Evolutionary conservation across 306 rosid species (phyloP).

Genomic region (Cucumis cinereus): DNA sequence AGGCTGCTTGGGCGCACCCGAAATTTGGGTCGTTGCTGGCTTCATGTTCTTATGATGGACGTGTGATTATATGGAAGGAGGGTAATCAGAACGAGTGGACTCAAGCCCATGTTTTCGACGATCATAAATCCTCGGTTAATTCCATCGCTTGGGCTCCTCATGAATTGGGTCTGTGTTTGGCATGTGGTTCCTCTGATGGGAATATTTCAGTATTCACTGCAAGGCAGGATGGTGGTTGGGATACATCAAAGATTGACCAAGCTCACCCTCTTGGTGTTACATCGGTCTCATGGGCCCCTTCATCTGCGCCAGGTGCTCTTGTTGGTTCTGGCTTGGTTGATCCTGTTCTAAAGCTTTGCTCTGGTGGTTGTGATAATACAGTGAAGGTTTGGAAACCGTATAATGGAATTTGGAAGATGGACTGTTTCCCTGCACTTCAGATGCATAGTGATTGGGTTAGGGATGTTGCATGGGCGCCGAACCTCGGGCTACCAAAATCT

Average conservation of each 20-base stretch:
- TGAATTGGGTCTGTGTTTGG: constrained; percentile 67
- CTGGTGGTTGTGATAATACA: constrained; percentile 84
- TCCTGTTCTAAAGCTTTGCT: constrained; percentile 75
- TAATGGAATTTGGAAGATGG: constrained; percentile 73
- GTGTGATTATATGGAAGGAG: constrained; percentile 71
- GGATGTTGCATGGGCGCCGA: constrained; percentile 90
- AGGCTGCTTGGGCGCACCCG: constrained; percentile 78
- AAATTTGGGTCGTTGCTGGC: constrained; percentile 69
- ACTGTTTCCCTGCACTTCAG: constrained; percentile 77
- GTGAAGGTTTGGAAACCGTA: constrained; percentile 64
- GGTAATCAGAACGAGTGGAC: constrained; percentile 71
- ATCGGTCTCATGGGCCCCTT: constrained; percentile 88
- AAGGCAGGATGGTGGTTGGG: constrained; percentile 72
- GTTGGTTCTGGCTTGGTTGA: constrained; percentile 68
- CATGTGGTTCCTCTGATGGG: constrained; percentile 87
- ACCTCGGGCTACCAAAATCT: constrained; percentile 79
- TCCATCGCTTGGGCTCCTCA: constrained; percentile 80
- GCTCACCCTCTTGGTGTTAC: constrained; percentile 86
- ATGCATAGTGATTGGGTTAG: constrained; percentile 84
- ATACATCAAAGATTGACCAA: constrained; percentile 51
- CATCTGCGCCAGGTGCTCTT: constrained; percentile 68
- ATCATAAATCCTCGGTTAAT: constrained; percentile 68
- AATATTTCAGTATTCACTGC: constrained; percentile 64
- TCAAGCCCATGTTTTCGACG: constrained; percentile 58
- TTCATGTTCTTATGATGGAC: constrained; percentile 70